Base-by-base conservation (phyloP, 176 grass and related monocot species). In the Panicum miliaceum region DNA sequence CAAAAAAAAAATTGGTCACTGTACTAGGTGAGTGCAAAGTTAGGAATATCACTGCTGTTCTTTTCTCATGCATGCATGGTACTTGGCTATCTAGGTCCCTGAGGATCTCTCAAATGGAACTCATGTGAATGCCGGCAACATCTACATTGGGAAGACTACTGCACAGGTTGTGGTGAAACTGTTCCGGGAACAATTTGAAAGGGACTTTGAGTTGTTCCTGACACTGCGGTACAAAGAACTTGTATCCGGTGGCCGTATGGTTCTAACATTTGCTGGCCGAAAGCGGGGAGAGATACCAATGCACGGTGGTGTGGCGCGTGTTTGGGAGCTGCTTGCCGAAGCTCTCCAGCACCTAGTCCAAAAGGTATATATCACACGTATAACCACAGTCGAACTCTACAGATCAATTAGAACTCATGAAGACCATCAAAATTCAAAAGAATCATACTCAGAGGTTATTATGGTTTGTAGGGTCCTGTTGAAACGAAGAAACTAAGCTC, bases 201-300 rank as follows among this genome's bases (percentile, higher is more conserved):
- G 43, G 19, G 86, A 89, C 51, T 89, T 89, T 51, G 35, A 36
- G 16, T 4, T 57, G 1, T 92, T 92, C 57, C 74, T 92, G 20
- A 22, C 58, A 12, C 35, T 80, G 6, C 84, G 84, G 12, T 62
- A 16, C 14, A 47, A 64, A 63, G 84, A 92, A 59, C 83, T 88
- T 32, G 78, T 73, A 12, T 13, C 13, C 7, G 22, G 71, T 42
- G 90, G 90, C 0, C 23, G 38, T 4, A 89, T 87, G 90, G 19
- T 92, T 32, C 59, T 92, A 1, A 79, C 84, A 19, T 71, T 92
- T 69, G 10, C 57, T 22, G 90, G 79, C 48, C 84, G 79, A 48
- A 79, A 80, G 53, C 73, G 10, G 2, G 12, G 79, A 25, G 48
- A 83, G 2, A 19, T 79, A 8, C 71, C 45, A 2, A 15, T 34